These are phyloP conservation scores for Aurinia saxatilis DNA, from an alignment of 345 rosid genomes.

Conservation along the genomic window DNA sequence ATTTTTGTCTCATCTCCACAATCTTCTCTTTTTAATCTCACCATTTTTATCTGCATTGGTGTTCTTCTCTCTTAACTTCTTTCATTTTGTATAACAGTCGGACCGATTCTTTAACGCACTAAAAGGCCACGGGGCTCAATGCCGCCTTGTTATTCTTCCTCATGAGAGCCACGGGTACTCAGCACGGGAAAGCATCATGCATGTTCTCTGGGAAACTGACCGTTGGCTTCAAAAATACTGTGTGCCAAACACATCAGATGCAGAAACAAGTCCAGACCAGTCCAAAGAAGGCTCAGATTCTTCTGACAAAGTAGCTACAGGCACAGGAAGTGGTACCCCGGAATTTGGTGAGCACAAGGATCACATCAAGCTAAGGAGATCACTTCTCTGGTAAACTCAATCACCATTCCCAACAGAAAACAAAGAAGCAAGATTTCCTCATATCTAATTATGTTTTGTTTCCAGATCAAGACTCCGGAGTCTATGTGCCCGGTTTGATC, in stretches of 20 bases:
- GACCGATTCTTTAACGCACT: slow-evolving; percentile 94
- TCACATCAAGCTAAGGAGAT: slow-evolving; percentile 40
- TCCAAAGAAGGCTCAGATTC: slow-evolving; percentile 34
- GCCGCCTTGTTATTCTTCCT: slow-evolving; percentile 88
- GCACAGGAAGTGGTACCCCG: slow-evolving; percentile 55
- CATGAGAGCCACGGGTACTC: slow-evolving; percentile 95
- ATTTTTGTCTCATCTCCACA: too few species aligned
- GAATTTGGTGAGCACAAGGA: slow-evolving; percentile 40
- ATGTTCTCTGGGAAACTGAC: slow-evolving; percentile 96
- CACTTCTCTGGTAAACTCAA: slow-evolving; percentile 29
- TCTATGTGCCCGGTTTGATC: background rate
- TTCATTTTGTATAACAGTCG: slow-evolving; percentile 42
- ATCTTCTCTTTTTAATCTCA: too few species aligned
- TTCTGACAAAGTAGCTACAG: slow-evolving; percentile 37
- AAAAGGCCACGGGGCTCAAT: slow-evolving; percentile 92
- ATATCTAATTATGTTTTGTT: background rate
- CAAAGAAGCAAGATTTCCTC: background rate
- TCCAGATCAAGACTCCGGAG: background rate
- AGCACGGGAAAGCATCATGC: slow-evolving; percentile 96
- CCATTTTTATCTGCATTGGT: background rate
- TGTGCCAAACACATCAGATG: slow-evolving; percentile 47
- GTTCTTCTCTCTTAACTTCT: slow-evolving; percentile 4
- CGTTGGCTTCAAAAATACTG: slow-evolving; percentile 93
- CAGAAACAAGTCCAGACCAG: slow-evolving; percentile 31
- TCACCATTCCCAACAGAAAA: background rate